Conservation (phyloP, 768 basidiomycete species). For the Macrolepiota fuliginosa region DNA sequence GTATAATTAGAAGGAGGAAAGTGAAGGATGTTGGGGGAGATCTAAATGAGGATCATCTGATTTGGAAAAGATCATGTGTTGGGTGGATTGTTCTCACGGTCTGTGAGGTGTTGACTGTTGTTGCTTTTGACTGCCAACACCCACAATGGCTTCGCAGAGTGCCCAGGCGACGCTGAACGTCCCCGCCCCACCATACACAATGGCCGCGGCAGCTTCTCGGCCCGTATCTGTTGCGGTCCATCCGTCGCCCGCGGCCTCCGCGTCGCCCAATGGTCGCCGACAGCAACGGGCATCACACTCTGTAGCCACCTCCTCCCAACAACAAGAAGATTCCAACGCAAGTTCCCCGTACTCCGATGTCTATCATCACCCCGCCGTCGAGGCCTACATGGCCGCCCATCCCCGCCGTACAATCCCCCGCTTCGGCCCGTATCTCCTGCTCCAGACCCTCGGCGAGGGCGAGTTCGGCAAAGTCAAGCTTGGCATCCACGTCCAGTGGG, state of each 20-base stretch:
- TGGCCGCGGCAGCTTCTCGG: constrained; percentile 32
- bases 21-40: too few relatives aligned
- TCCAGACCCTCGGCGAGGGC: constrained; percentile 97
- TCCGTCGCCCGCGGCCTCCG: constrained; percentile 39
- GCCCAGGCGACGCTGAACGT: constrained; percentile 3
- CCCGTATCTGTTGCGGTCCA: constrained; percentile 60
- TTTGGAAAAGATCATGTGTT: background rate
- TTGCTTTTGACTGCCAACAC: background rate
- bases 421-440: constrained; percentile 93
- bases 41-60: background rate
- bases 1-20: too few relatives aligned
- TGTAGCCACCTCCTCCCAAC: constrained; percentile 40
- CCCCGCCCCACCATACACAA: constrained; percentile 16
- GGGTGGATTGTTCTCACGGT: background rate
- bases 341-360: constrained; percentile 63
- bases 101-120: background rate
- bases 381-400: constrained; percentile 80
- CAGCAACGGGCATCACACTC: constrained; percentile 75
- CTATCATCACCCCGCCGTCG: constrained; percentile 80
- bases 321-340: constrained; percentile 30
- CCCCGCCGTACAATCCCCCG: constrained; percentile 85
- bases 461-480: constrained; percentile 99
- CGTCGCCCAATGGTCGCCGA: constrained; percentile 32
- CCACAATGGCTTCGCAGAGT: background rate
- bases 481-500: constrained; percentile 91